A percentile compares a stretch with the other conserved stretches of the same genome.
These are phyloP conservation scores for Phytophthora pluvialis DNA, from an alignment of 352 stramenopile species.

Conservation along the genomic window DNA sequence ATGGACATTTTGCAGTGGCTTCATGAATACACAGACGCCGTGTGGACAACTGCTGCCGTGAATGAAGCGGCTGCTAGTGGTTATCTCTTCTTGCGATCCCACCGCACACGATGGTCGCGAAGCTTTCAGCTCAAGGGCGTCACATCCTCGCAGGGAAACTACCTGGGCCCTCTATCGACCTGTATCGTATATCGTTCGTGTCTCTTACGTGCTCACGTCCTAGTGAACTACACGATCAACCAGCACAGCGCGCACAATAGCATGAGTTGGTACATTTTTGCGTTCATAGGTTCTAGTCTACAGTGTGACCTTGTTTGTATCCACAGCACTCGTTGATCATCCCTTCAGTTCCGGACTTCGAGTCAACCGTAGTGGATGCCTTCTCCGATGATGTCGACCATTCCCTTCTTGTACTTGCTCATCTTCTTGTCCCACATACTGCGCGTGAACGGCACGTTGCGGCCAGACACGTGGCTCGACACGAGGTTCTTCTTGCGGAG, in stretches of 20 bases:
- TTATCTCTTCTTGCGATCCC: too few species aligned
- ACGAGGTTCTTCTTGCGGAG: slow-evolving; percentile 45
- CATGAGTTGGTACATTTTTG: neutral
- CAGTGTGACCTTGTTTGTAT: neutral
- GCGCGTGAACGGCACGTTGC: slow-evolving; percentile 64
- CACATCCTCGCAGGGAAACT: too few species aligned
- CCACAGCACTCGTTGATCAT: neutral
- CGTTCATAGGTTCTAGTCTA: slow-evolving; percentile 15
- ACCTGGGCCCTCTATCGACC: too few species aligned
- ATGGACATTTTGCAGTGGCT: too few species aligned
- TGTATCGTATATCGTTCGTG: too few species aligned
- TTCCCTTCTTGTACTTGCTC: slow-evolving; percentile 40
- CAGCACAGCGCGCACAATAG: neutral
- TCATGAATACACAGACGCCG: too few species aligned
- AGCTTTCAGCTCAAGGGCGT: too few species aligned
- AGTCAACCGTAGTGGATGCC: slow-evolving; percentile 45
- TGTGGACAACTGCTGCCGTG: too few species aligned
- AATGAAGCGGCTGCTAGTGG: too few species aligned
- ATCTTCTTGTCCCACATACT: slow-evolving; percentile 74
- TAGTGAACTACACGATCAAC: too few species aligned
- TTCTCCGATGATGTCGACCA: slow-evolving; percentile 57
- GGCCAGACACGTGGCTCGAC: slow-evolving; percentile 51
- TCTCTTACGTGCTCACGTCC: too few species aligned
- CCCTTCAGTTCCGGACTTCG: neutral
- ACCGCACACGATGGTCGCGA: too few species aligned